Conservation (phyloP, 371 early-diverging fungal genomes). For the Mortierella polycephala region DNA sequence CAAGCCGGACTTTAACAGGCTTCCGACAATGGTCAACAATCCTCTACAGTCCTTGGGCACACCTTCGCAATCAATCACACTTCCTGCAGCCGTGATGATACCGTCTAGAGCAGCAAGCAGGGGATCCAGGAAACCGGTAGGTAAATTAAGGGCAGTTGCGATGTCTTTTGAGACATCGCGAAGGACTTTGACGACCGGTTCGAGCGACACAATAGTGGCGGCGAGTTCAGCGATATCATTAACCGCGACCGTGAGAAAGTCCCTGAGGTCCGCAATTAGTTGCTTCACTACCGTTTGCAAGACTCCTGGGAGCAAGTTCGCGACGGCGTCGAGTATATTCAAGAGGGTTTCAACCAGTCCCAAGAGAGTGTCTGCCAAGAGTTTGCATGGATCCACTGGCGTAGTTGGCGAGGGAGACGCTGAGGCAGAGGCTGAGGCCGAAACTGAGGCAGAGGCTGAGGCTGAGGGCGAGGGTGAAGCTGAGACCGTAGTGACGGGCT, state of each 20-base stretch:
- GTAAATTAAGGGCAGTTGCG: not conserved
- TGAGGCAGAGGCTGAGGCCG: not conserved
- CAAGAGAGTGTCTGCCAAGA: no score
- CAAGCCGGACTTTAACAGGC: not conserved
- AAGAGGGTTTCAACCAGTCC: no score
- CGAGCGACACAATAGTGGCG: not conserved
- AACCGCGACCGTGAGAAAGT: not conserved
- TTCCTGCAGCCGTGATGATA: not conserved
- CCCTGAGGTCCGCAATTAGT: no score
- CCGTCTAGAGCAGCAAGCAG: not conserved
- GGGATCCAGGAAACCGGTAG: not conserved
- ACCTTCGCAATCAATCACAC: not conserved
- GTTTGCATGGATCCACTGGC: no score
- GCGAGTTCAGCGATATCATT: not conserved
- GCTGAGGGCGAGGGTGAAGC: no score
- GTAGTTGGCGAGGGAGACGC: no score
- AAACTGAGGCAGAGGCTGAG: not conserved
- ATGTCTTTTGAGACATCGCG: not conserved
- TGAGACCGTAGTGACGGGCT: not conserved
- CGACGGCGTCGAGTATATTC: no score
- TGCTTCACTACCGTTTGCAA: no score
- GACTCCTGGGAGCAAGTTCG: no score
- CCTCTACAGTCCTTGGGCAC: constrained; percentile 3
- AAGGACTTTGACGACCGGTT: not conserved
- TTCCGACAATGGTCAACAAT: constrained; percentile 2